phyloP scores from a whole-genome alignment of 768 basidiomycete genomes.

The Lactarius deliciosus region DNA sequence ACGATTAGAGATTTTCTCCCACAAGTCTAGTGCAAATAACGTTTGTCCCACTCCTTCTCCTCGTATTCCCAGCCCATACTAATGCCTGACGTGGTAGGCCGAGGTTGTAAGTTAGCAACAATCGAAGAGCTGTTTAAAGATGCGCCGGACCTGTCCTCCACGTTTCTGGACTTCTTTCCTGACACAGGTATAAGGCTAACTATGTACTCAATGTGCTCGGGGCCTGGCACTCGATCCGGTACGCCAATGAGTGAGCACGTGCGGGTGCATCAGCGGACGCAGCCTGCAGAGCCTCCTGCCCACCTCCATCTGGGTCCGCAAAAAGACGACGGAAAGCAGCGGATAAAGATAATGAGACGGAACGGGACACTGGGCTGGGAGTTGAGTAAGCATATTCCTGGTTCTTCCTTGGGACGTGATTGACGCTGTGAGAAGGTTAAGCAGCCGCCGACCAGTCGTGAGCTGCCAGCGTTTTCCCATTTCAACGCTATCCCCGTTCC shows the following conservation, averaged over 20 bases:
- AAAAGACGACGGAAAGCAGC: constrained; percentile 67
- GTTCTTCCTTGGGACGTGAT: background rate
- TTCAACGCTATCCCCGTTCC: constrained; percentile 33
- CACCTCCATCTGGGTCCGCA: constrained; percentile 45
- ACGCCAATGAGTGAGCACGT: too few relatives aligned
- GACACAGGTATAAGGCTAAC: constrained; percentile 29
- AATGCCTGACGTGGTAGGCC: constrained; percentile 39
- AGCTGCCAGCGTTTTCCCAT: constrained; percentile 32
- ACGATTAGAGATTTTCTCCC: constrained; percentile 74
- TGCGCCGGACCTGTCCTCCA: constrained; percentile 68
- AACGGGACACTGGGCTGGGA: constrained; percentile 32
- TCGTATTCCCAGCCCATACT: constrained; percentile 14
- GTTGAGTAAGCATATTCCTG: background rate
- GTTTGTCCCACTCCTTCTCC: constrained; percentile 39
- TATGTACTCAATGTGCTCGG: constrained; percentile 15
- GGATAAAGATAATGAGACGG: constrained; percentile 44
- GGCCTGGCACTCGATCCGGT: too few relatives aligned
- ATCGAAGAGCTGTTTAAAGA: constrained; percentile 75
- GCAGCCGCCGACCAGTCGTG: too few relatives aligned
- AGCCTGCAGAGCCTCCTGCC: too few relatives aligned
- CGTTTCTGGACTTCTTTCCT: constrained; percentile 76
- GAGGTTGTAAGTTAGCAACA: constrained; percentile 54
- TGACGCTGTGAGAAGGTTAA: background rate
- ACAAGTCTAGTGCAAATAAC: constrained; percentile 50
- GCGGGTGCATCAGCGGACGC: too few relatives aligned